phyloP scores from a whole-genome alignment of 192 early-diverging fungal species.

The Coemansia sp. region DNA sequence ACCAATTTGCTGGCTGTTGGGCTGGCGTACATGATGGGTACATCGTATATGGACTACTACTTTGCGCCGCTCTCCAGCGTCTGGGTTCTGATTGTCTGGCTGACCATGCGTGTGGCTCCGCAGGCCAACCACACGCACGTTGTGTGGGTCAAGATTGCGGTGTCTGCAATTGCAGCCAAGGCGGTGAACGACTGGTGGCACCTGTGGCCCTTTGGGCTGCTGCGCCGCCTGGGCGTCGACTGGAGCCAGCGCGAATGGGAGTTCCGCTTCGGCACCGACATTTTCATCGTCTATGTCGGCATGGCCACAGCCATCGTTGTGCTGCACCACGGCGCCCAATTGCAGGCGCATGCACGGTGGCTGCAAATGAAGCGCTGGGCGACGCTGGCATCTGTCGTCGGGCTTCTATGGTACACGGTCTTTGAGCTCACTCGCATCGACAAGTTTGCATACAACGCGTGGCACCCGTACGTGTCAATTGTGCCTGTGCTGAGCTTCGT shows the following conservation, averaged over 20 bases:
- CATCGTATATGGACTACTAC: constrained; percentile 74
- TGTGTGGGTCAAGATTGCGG: constrained; percentile 57
- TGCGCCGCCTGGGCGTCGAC: constrained; percentile 41
- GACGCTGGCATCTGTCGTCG: constrained; percentile 34
- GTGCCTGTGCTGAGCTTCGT: constrained; percentile 64
- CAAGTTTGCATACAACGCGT: constrained; percentile 67
- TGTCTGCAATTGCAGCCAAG: constrained; percentile 27
- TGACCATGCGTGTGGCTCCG: constrained; percentile 62
- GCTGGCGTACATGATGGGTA: constrained; percentile 68
- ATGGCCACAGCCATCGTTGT: constrained; percentile 61
- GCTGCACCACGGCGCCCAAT: constrained; percentile 44
- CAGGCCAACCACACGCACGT: constrained; percentile 53
- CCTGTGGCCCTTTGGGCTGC: constrained; percentile 47
- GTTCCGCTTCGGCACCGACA: constrained; percentile 70
- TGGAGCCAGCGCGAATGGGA: constrained; percentile 71
- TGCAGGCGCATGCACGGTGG: constrained; percentile 47
- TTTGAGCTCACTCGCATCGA: constrained; percentile 52
- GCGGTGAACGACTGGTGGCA: constrained; percentile 22
- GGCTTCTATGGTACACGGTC: constrained; percentile 56
- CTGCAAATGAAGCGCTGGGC: constrained; percentile 31
- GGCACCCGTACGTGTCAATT: constrained; percentile 67
- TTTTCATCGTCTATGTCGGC: constrained; percentile 67
- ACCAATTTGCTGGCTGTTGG: constrained; percentile 67
- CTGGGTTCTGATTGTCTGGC: constrained; percentile 69
- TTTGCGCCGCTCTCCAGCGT: constrained; percentile 74